Conservation (phyloP, 257 asterid genomes). For the Ehretia macrophylla region DNA sequence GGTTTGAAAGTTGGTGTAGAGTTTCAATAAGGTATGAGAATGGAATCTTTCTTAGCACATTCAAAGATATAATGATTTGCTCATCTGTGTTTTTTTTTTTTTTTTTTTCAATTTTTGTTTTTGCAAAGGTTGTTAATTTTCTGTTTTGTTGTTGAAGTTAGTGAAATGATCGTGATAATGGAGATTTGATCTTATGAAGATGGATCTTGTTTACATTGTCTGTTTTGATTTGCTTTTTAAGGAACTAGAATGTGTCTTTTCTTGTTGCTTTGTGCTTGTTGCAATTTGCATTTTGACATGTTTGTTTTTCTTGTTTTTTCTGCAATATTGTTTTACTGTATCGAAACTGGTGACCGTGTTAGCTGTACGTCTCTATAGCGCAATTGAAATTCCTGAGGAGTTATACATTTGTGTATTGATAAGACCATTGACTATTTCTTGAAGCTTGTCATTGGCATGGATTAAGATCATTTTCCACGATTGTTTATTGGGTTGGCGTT, state of each 20-base stretch:
- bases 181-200: slow-evolving; percentile 9
- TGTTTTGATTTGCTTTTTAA: slow-evolving; percentile 28
- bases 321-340: background rate
- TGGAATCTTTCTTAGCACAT: slow-evolving; percentile 4
- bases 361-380: background rate
- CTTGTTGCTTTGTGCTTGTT: slow-evolving; percentile 12
- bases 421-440: too few species aligned
- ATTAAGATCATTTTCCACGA: background rate
- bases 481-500: slow-evolving; percentile 1
- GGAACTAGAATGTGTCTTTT: slow-evolving; percentile 1
- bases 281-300: background rate
- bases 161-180: slow-evolving; percentile 5
- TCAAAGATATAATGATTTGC: slow-evolving; percentile 2
- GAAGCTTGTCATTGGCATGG: background rate
- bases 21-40: slow-evolving; percentile 41
- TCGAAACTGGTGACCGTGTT: background rate
- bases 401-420: too few species aligned
- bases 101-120: background rate
- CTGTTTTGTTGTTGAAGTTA: slow-evolving; percentile 3
- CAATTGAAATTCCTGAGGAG: too few species aligned
- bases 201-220: slow-evolving; percentile 26
- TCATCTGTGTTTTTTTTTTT: background rate
- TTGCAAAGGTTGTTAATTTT: background rate
- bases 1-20: slow-evolving; percentile 33
- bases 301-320: slow-evolving; percentile 1